Conservation (phyloP, 768 basidiomycete species). For the Auriscalpium orientale region DNA sequence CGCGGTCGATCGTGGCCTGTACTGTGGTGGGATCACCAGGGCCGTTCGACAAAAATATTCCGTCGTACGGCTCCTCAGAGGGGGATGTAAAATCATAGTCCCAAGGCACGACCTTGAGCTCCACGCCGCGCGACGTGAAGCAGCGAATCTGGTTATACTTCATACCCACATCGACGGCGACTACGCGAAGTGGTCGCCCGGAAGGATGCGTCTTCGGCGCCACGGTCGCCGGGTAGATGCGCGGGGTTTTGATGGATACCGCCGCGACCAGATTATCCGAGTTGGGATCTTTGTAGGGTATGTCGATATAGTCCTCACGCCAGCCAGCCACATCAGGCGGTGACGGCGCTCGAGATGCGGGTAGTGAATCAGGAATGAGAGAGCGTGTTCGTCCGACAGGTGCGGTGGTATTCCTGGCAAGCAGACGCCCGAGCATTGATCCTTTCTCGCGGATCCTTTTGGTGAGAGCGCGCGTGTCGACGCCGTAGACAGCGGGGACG, state of each 20-base stretch:
- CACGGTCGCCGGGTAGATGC: constrained; percentile 55
- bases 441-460: constrained; percentile 95
- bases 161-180: constrained; percentile 98
- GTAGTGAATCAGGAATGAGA: constrained; percentile 29
- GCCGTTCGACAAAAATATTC: constrained; percentile 95
- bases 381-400: constrained; percentile 31
- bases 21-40: constrained; percentile 94
- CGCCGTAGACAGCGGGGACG: constrained; percentile 89
- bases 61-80: constrained; percentile 83
- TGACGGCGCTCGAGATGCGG: constrained; percentile 41
- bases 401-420: constrained; percentile 51
- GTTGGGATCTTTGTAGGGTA: constrained; percentile 87
- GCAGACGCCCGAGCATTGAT: constrained; percentile 80
- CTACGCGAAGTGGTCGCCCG: constrained; percentile 72
- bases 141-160: constrained; percentile 99
- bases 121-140: constrained; percentile 85
- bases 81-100: constrained; percentile 75
- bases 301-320: constrained; percentile 76
- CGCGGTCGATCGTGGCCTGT: constrained; percentile 56
- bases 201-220: constrained; percentile 63
- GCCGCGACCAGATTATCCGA: constrained; percentile 81
- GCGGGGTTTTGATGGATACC: constrained; percentile 69
- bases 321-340: constrained; percentile 48
- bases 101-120: constrained; percentile 98
- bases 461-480: constrained; percentile 94